Base-by-base conservation (phyloP, 2,329 filamentous ascomycete species). In the Podosphaera fusca region DNA sequence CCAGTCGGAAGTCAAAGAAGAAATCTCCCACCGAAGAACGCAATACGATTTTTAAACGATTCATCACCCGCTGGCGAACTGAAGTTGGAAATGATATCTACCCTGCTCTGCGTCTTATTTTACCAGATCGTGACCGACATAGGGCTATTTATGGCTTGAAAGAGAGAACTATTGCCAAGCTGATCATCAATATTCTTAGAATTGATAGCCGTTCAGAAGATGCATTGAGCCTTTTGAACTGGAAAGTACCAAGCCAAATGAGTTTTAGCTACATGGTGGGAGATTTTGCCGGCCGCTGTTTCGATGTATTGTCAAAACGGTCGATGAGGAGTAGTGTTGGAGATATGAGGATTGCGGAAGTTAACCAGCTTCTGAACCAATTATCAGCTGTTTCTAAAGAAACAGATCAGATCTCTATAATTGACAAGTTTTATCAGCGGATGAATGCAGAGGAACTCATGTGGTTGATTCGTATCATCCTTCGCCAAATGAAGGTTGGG, bases 401-500 rank as follows among this genome's bases (percentile, higher is more conserved):
- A 71, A 78, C 84, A n/a, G 79, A 90, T 60, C 90, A 96, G 63
- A 67, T 87, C 46, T 81, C 81, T 0, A 84, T 98, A 38, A 79
- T 96, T 62, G 77, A 84, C 61, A 76, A 81, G 3, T 94, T 96
- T 66, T 96, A 96, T 69, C 78, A 81, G 51, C 78, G 79, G 31
- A 96, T 96, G 92, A 94, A 94, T 63, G 79, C 92, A 0, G 85
- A 94, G 61, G 92, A 98, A 70, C 72, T 98, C 62, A 83, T 85
- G 72, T 98, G 92, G 92, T 73, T 96, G 57, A 87, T 98, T 60
- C 84, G 90, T 12, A 95, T 98, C 64, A 84, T 98, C 52, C 73
- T 96, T 34, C 85, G 85, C 60, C 85, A 82, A 63, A 81, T 82
- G 78, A 81, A 78, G 64, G 73, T 83, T 2, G 79, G 80, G 35